phyloP scores from a whole-genome alignment of 352 stramenopile genomes.

The Phytophthora ohioensis region DNA sequence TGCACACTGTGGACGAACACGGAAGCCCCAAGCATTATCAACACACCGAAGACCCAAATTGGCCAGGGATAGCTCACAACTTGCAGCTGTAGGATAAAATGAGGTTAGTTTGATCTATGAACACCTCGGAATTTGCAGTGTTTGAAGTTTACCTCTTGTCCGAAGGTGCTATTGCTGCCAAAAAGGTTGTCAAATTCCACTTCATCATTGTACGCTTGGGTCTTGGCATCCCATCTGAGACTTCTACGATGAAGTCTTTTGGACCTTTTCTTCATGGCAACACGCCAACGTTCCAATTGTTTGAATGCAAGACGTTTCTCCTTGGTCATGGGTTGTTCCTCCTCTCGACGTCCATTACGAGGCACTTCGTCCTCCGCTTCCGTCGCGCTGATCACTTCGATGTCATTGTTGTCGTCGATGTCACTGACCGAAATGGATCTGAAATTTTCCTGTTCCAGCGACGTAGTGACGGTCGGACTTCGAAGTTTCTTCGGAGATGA shows the following conservation, averaged over 20 bases:
- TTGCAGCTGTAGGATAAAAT: slow-evolving; percentile 43
- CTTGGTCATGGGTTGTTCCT: slow-evolving; percentile 45
- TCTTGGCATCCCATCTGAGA: slow-evolving; percentile 35
- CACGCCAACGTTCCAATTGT: slow-evolving; percentile 49
- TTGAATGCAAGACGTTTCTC: slow-evolving; percentile 49
- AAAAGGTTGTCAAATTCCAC: slow-evolving; percentile 51
- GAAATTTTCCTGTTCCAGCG: slow-evolving; percentile 21
- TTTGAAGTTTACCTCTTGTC: slow-evolving; percentile 32
- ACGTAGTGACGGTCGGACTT: slow-evolving; percentile 27
- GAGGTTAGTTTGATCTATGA: not conserved
- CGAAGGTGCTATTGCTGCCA: slow-evolving; percentile 32
- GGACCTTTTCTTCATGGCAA: slow-evolving; percentile 41
- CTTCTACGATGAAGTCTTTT: slow-evolving; percentile 21
- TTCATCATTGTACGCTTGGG: slow-evolving; percentile 37
- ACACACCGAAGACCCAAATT: slow-evolving; percentile 60
- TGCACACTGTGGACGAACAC: slow-evolving; percentile 70
- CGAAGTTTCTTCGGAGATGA: slow-evolving; percentile 40
- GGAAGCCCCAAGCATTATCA: slow-evolving; percentile 63
- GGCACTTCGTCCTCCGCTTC: slow-evolving; percentile 31
- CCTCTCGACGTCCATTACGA: slow-evolving; percentile 21
- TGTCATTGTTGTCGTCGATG: slow-evolving; percentile 35
- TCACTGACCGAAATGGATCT: slow-evolving; percentile 41
- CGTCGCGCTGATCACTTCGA: slow-evolving; percentile 31
- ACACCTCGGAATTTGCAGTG: not conserved
- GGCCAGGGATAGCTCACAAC: slow-evolving; percentile 69